Evolutionary conservation across 2,329 filamentous ascomycete species (phyloP), one percentile per base, ranked within the genome.

Genomic region (Apiospora koreana): DNA sequence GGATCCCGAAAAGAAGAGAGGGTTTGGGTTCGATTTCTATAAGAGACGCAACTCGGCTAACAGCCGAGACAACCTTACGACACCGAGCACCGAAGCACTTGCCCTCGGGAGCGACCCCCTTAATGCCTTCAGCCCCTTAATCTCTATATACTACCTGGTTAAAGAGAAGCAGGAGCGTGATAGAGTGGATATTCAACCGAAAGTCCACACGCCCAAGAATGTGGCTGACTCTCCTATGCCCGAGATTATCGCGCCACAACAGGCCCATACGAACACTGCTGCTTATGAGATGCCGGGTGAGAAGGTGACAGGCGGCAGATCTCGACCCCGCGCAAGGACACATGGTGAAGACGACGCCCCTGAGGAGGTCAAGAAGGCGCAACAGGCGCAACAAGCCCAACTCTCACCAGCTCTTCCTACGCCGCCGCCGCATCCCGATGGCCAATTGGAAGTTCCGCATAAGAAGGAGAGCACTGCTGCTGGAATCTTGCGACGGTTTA

Each of bases 71-170:
- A 97, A 94, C 3, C 84, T 99, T 73, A 89, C 87, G 6, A 92
- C 91, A 1, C 92, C 93, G n/a, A 98, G 95, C 68, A 89, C 91
- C 1, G 96, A 99, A 80, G 93, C 92, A 4, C 86, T 98, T 23
- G 91, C 94, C 74, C 83, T 95, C 43, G 94, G 94, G 14, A 89
- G 88, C 70, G 96, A 99, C 77, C 95, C 96, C 0, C 84, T 97
- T 70, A 98, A 98, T 80, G 96, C 96, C 4, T 99, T 93, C 80
- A 95, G 93, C 76, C 96, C 96, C 9, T 85, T 98, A 18, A 86
- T 98, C 9, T 98, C 96, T 1, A 92, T 99, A 18, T 99, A 99
- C 81, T 97, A 97, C 77, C 88, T 99, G 3, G 96, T 97, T n/a
- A 92, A 90, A 75, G 96, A 99, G 83, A 98, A 98, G 83, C 90